A percentile compares a stretch with the other conserved stretches of the same genome.
These are phyloP conservation scores for Pyrus pyrifolia DNA, from an alignment of 306 rosid genomes.

Conservation along the genomic window DNA sequence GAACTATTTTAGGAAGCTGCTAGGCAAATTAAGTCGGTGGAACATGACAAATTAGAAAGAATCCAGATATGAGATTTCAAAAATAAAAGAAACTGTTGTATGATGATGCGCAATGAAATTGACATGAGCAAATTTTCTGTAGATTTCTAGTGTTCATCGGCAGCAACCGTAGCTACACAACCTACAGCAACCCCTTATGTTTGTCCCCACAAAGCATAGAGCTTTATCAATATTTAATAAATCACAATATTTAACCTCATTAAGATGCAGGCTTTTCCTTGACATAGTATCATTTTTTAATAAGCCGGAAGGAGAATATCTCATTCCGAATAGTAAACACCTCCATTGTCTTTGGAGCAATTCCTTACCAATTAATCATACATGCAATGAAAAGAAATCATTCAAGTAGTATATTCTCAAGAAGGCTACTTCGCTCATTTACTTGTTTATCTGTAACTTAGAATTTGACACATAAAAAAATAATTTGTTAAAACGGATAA, in stretches of 20 bases:
- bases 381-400: constrained; percentile 7
- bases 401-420: constrained; percentile 23
- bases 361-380: constrained; percentile 19
- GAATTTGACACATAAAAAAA: no score
- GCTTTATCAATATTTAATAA: background rate
- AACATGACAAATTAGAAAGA: background rate
- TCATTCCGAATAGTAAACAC: background rate
- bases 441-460: no score
- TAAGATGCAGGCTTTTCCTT: background rate
- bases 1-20: background rate
- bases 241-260: background rate
- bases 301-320: background rate
- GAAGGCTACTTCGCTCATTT: no score
- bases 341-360: background rate
- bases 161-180: no score
- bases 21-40: background rate
- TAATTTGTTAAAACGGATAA: no score
- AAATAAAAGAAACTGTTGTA: no score
- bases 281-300: background rate
- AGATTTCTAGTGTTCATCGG: background rate
- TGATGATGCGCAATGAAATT: background rate
- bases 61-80: background rate
- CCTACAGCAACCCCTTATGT: background rate
- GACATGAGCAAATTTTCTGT: background rate
- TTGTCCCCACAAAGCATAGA: background rate